phyloP scores from a whole-genome alignment of 345 rosid species.

The Carallia pectinifolia region DNA sequence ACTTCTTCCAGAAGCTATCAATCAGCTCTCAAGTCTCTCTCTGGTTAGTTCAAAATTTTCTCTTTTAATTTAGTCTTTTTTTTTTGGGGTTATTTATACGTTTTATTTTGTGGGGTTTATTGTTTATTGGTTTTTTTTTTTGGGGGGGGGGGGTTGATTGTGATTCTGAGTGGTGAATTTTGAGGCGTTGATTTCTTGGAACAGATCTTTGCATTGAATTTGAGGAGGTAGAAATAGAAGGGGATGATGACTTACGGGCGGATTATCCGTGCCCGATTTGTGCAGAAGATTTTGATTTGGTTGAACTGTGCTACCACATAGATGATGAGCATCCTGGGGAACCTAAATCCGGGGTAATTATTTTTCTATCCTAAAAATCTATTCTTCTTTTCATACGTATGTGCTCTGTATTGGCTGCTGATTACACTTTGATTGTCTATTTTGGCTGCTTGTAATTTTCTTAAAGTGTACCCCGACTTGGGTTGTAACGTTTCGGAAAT shows the following conservation, averaged over 20 bases:
- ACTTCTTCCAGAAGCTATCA: slow-evolving; percentile 25
- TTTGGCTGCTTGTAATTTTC: background rate
- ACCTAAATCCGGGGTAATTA: slow-evolving; percentile 20
- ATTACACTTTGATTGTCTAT: background rate
- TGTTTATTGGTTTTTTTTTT: background rate
- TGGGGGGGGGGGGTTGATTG: background rate
- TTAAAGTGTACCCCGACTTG: background rate
- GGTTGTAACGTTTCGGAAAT: background rate
- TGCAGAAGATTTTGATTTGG: slow-evolving; percentile 26
- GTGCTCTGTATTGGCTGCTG: background rate
- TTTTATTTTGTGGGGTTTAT: background rate
- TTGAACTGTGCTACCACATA: slow-evolving; percentile 30
- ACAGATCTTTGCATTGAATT: slow-evolving; percentile 31
- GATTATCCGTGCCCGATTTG: slow-evolving; percentile 34
- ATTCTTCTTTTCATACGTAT: background rate
- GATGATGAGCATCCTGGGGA: slow-evolving; percentile 26
- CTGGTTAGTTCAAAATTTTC: background rate
- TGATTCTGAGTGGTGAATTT: background rate
- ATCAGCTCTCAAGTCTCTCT: slow-evolving; percentile 26
- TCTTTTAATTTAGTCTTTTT: background rate
- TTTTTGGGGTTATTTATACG: background rate
- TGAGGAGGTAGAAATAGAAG: slow-evolving; percentile 17
- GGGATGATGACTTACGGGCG: slow-evolving; percentile 23
- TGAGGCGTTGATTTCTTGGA: slow-evolving; percentile 3
- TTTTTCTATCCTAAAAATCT: background rate